These are phyloP conservation scores for Cnidoscolus chayamansa DNA, from an alignment of 441 rosid species.

Conservation along the genomic window DNA sequence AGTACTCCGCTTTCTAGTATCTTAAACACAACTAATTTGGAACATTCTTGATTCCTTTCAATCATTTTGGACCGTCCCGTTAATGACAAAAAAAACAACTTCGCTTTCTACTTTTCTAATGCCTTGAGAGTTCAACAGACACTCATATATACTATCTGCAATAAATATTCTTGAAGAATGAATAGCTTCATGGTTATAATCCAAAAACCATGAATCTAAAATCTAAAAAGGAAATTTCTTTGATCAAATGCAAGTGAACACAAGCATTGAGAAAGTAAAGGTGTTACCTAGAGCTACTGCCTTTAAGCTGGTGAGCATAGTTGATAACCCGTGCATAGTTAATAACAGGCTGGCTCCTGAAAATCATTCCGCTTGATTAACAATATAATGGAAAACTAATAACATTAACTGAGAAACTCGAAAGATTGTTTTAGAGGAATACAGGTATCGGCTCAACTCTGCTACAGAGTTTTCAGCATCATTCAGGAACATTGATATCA, in stretches of 20 bases:
- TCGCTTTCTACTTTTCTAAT: not conserved
- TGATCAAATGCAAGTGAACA: not conserved
- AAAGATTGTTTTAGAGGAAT: not conserved
- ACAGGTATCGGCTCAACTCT: slow-evolving; percentile 15
- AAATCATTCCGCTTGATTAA: not conserved
- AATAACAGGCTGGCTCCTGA: slow-evolving; percentile 26
- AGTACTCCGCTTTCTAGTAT: not conserved
- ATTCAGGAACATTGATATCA: slow-evolving; percentile 17
- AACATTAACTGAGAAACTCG: not conserved
- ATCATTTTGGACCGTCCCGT: not conserved
- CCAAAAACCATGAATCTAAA: not conserved
- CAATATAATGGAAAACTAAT: not conserved
- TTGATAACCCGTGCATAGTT: slow-evolving; percentile 18
- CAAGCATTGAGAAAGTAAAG: not conserved
- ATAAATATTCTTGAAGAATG: not conserved
- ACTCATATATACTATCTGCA: not conserved
- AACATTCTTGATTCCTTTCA: not conserved
- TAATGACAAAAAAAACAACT: not conserved
- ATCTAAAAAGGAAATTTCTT: not conserved
- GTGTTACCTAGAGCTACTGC: slow-evolving; percentile 29
- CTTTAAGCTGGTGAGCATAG: slow-evolving; percentile 27
- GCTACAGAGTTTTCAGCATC: slow-evolving; percentile 24
- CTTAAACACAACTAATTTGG: not conserved
- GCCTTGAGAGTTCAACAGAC: not conserved
- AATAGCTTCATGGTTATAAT: not conserved